phyloP scores from a whole-genome alignment of 768 basidiomycete genomes.

The Boletellus emodensis region DNA sequence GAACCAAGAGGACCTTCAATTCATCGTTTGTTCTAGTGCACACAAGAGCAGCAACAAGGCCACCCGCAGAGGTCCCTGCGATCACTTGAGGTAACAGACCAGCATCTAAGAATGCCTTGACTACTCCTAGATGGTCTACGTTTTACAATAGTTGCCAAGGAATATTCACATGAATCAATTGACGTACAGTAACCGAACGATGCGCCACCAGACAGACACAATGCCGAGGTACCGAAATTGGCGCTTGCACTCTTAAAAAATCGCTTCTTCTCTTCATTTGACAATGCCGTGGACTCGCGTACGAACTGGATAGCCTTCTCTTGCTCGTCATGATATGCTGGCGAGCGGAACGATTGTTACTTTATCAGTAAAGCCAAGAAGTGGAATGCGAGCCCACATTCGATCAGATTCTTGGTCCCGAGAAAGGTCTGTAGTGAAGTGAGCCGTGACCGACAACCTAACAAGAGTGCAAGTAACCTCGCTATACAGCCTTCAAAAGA shows the following conservation, averaged over 20 bases:
- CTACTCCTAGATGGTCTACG: conserved; percentile 83
- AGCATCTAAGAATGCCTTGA: conserved; percentile 88
- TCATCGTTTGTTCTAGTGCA: conserved; percentile 91
- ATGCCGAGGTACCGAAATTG: conserved; percentile 85
- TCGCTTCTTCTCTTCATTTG: conserved; percentile 82
- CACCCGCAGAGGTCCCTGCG: conserved; percentile 93
- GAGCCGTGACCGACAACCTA: conserved; percentile 7
- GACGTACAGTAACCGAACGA: conserved; percentile 85
- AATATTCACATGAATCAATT: not conserved
- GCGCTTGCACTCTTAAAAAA: conserved; percentile 90
- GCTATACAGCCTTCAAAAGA: conserved; percentile 68
- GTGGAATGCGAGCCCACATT: conserved; percentile 47
- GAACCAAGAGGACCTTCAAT: conserved; percentile 69
- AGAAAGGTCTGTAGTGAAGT: conserved; percentile 66
- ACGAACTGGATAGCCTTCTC: conserved; percentile 73
- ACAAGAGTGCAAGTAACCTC: conserved; percentile 46
- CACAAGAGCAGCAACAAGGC: conserved; percentile 67
- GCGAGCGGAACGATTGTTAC: not conserved
- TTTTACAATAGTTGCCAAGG: conserved; percentile 3
- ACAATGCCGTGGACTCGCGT: conserved; percentile 66
- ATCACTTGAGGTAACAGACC: conserved; percentile 86
- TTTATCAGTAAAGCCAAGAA: not conserved
- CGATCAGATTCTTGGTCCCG: conserved; percentile 87
- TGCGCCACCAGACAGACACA: conserved; percentile 95
- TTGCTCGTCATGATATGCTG: conserved; percentile 80